Evolutionary conservation across 495 filamentous ascomycete genomes (phyloP), one percentile per base, ranked within the genome.

Genomic region (Penicillium riverlandense): DNA sequence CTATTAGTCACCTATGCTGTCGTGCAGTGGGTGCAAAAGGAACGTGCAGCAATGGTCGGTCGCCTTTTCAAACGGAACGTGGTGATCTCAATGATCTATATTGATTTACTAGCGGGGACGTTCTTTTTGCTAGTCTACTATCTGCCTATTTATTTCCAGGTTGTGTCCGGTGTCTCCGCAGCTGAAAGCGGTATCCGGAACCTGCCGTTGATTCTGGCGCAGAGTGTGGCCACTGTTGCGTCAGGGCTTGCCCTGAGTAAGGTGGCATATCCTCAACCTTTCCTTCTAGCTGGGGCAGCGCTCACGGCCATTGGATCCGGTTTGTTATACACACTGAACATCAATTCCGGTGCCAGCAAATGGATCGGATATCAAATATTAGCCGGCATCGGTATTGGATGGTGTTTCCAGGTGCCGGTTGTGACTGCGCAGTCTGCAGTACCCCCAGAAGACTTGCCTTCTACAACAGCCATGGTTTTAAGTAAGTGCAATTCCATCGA

Each of bases 91-190:
- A 15, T 57, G 11, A 38, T 33, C 10, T 65, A 50, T 35, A 35
- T 43, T n/a, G 55, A 61, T 35, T 65, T 63, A 14, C 49, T 47
- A 11, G 37, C 49, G 34, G 41, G 45, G 1, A 37, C 47, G 9
- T 51, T 52, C 32, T 57, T 61, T n/a, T 16, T 58, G 16, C 30
- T 50, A 8, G 40, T 53, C 13, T 58, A 57, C 34, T 58, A 58
- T 32, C 79, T n/a, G 74, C 83, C 57, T 79, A 85, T 66, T 65
- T 77, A 57, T 14, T 90, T 92, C 71, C 87, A 92, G 58, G 76
- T 81, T 11, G 76, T 90, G 52, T 76, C 85, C 53, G 76, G 72
- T 31, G 74, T 74, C 4, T 67, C 62, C 2, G 84, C 87, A 8
- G 72, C 77, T 7, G 54, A 71, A 14, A 83, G 78, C 6, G 86